phyloP scores from a whole-genome alignment of 140 eudicot species.

The Flaveria floridana region DNA sequence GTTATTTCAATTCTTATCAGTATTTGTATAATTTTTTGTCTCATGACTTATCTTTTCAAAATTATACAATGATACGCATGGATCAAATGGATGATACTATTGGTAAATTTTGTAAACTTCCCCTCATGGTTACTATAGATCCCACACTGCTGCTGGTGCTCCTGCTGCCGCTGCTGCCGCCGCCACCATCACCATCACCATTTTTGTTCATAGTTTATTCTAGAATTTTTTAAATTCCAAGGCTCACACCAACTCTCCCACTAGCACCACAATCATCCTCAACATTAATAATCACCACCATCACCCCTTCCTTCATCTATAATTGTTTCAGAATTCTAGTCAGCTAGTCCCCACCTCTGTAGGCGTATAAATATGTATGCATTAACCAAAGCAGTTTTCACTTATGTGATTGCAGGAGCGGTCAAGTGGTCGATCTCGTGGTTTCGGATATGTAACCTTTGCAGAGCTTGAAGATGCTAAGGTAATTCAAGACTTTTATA shows the following conservation, averaged over 20 bases:
- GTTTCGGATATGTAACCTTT: conserved; percentile 97
- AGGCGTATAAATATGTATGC: conserved; percentile 4
- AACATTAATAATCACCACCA: not conserved
- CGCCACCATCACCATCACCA: not conserved
- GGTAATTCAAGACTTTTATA: conserved; percentile 38
- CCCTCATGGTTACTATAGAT: not conserved
- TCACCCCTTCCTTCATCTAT: not conserved
- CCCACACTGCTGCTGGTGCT: not conserved
- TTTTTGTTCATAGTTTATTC: not conserved
- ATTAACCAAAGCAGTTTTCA: not conserved
- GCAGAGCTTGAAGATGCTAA: conserved; percentile 88
- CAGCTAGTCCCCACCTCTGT: not conserved
- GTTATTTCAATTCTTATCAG: too few relatives aligned
- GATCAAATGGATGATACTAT: not conserved
- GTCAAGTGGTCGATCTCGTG: conserved; percentile 94
- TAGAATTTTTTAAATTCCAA: not conserved
- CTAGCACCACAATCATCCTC: not conserved
- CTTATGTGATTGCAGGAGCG: conserved; percentile 61
- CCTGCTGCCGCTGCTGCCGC: not conserved
- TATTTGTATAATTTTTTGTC: not conserved
- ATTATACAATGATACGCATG: not conserved
- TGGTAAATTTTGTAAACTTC: not conserved
- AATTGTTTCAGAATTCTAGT: not conserved
- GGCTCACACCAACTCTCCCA: not conserved
- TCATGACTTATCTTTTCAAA: not conserved